Base-by-base conservation (phyloP, 352 stramenopile genomes). In the Globisporangium alternatum region DNA sequence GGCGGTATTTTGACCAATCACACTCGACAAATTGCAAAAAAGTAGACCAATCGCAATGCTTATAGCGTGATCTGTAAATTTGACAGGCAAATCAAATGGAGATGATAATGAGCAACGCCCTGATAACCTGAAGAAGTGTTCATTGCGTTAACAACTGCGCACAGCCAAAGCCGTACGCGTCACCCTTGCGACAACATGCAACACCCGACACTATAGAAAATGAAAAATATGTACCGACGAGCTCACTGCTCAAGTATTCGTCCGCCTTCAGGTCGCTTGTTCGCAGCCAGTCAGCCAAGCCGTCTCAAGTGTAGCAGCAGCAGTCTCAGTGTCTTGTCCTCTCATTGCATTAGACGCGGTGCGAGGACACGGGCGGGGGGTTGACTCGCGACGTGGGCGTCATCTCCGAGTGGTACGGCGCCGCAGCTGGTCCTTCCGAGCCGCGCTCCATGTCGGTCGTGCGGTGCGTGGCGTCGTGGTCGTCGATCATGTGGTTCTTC, bases 401-500 rank as follows among this genome's bases (percentile, higher is more conserved):
- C 43, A 37, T 35, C 2, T 49, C 60, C 10, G 30, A 19, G 19
- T 60, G 52, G 55, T 71, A 67, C 45, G 53, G 47, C 9, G 35
- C 61, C 1, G 48, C 30, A n/a, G 54, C 65, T 6, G 58, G 45
- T 4, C 53, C 53, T 3, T 59, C 47, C n/a, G 65, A 65, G 5
- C n/a, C 39, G 35, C n/a, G 58, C 17, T 63, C 62, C 1, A 28
- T 33, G 31, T 49, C 45, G n/a, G 17, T 33, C 1, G n/a, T 25
- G 45, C 37, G 62, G 56, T 70, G 70, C 7, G 75, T 82, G 1
- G 54, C 52, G 28, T 69, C 62, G n/a, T 58, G 51, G 10, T 52
- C 17, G 13, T 69, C 43, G 22, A 43, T 28, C 51, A 68, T 17
- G 22, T 74, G 62, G 31, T 70, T 56, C 7, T 48, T 67, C 43